Conservation (phyloP, 225 moss, liverwort and hornwort genomes). For the Rhytidiadelphus loreus region DNA sequence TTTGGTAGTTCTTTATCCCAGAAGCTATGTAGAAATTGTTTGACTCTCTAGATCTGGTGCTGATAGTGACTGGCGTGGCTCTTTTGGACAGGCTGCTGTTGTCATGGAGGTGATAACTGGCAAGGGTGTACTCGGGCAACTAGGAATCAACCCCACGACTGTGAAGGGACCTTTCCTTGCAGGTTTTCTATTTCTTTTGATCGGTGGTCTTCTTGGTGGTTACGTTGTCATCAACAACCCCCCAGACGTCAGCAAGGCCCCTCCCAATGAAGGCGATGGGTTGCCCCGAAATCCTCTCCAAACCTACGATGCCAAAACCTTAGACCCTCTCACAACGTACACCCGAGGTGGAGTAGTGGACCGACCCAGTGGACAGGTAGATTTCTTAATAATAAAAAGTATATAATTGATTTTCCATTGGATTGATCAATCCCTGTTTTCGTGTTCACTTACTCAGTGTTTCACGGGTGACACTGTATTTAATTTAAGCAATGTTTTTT, state of each 20-base stretch:
- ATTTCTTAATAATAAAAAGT: neutral
- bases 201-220: slow-evolving; percentile 55
- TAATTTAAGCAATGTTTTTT: neutral
- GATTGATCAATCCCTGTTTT: neutral
- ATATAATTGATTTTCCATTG: neutral
- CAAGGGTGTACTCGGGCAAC: slow-evolving; percentile 52
- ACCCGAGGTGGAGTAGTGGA: slow-evolving; percentile 50
- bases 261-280: slow-evolving; percentile 51
- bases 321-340: slow-evolving; percentile 53
- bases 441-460: neutral
- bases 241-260: slow-evolving; percentile 49
- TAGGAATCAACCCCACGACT: slow-evolving; percentile 43
- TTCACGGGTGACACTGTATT: neutral
- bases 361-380: slow-evolving; percentile 43
- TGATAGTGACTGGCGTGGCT: neutral
- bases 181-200: slow-evolving; percentile 42
- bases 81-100: slow-evolving; percentile 33
- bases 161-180: slow-evolving; percentile 48
- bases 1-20: neutral
- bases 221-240: slow-evolving; percentile 61
- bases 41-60: neutral
- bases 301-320: slow-evolving; percentile 37
- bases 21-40: neutral
- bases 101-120: slow-evolving; percentile 61
- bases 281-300: slow-evolving; percentile 45